phyloP scores from a whole-genome alignment of 1,284 basidiomycete genomes.

The Cystobasidium sp. region DNA sequence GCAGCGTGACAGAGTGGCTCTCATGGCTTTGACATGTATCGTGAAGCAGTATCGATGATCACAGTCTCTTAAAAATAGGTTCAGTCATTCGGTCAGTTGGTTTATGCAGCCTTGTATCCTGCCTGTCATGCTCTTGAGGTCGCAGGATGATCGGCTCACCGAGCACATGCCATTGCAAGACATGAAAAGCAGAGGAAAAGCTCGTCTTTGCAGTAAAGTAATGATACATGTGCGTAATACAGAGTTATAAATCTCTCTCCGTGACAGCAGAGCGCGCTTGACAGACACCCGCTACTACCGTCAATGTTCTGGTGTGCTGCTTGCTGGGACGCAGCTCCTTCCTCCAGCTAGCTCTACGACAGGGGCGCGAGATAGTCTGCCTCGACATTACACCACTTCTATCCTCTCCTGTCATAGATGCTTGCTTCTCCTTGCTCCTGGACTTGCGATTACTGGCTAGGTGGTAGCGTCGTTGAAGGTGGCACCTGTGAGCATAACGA shows the following conservation, averaged over 20 bases:
- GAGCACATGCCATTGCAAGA: neutral
- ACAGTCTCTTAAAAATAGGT: neutral
- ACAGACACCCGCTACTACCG: neutral
- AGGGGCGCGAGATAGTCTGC: no score
- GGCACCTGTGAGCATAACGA: neutral
- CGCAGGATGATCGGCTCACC: neutral
- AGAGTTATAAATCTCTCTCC: neutral
- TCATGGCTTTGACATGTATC: neutral
- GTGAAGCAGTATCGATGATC: neutral
- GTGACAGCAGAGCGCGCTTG: neutral
- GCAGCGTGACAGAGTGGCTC: neutral
- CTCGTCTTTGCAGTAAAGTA: neutral
- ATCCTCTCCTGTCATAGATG: neutral
- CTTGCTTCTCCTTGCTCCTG: neutral
- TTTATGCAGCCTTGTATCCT: neutral
- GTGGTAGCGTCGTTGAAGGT: conserved; percentile 22
- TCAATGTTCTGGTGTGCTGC: no score
- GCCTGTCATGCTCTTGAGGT: neutral
- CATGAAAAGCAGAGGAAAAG: no score
- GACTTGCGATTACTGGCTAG: neutral
- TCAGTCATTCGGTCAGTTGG: neutral
- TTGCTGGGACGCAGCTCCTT: no score
- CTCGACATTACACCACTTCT: no score
- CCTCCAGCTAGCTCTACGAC: no score
- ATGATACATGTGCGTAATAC: neutral